Conservation (phyloP, 2,329 filamentous ascomycete genomes). For the Xylariaceae sp. region DNA sequence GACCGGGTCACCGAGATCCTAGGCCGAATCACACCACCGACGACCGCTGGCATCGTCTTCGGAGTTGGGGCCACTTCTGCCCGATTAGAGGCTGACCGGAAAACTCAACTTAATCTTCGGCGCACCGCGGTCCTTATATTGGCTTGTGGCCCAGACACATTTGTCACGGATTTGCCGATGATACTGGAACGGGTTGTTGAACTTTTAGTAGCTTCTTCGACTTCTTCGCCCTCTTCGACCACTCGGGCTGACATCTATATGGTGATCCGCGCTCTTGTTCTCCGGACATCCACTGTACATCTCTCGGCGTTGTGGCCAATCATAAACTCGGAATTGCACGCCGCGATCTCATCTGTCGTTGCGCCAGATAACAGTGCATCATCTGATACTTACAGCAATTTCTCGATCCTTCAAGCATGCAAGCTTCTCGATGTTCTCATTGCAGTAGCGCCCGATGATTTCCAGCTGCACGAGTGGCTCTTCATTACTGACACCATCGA, state of each 20-base stretch:
- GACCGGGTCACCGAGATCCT: constrained; percentile 81
- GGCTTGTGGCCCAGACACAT: constrained; percentile 71
- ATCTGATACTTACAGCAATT: constrained; percentile 70
- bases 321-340: constrained; percentile 79
- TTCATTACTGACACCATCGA: constrained; percentile 97
- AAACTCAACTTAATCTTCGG: constrained; percentile 83
- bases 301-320: constrained; percentile 86
- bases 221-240: constrained; percentile 85
- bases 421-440: constrained; percentile 90
- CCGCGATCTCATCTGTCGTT: constrained; percentile 70
- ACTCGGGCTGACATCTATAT: constrained; percentile 89
- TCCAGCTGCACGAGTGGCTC: constrained; percentile 97
- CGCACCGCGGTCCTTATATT: constrained; percentile 77
- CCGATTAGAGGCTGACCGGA: constrained; percentile 89
- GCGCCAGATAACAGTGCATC: constrained; percentile 59
- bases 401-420: constrained; percentile 81
- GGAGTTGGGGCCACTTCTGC: constrained; percentile 95
- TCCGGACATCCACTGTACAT: constrained; percentile 75
- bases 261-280: constrained; percentile 73
- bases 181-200: constrained; percentile 84
- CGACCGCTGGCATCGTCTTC: constrained; percentile 94
- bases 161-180: constrained; percentile 67
- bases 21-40: constrained; percentile 73
- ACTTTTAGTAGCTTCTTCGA: constrained; percentile 74
- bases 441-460: constrained; percentile 84